Percentiles rank a stretch among this genome's conserved stretches.
Evolutionary conservation across 1,284 basidiomycete genomes (phyloP).

Genomic region (Trichosporon coremiiforme): DNA sequence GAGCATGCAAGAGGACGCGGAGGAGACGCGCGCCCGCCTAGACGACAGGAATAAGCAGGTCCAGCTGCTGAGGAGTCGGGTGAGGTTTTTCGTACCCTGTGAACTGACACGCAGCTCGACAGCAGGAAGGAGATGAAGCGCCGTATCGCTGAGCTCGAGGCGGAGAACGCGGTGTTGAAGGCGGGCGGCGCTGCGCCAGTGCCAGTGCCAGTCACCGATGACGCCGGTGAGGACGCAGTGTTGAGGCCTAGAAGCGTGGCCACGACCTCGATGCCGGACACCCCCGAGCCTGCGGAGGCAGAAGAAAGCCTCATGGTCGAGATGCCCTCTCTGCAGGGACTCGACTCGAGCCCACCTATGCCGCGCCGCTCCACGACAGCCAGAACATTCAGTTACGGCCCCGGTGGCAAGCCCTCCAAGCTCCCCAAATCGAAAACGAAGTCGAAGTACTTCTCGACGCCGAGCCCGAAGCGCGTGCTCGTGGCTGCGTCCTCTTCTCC

Average conservation of each 20-base stretch:
- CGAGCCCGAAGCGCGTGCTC: background rate
- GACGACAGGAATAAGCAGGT: conserved; percentile 38
- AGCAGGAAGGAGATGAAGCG: conserved; percentile 36
- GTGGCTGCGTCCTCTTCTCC: conserved; percentile 11
- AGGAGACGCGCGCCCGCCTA: conserved; percentile 29
- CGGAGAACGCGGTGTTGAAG: conserved; percentile 36
- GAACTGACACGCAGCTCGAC: conserved; percentile 34
- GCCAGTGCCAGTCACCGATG: background rate
- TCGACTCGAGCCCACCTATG: background rate
- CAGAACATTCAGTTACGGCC: conserved; percentile 35
- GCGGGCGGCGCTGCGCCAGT: background rate
- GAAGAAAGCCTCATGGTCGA: conserved; percentile 41
- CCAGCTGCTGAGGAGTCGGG: conserved; percentile 35
- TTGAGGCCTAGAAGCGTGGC: background rate
- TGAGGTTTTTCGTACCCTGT: conserved; percentile 26
- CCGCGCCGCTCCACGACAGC: conserved; percentile 30
- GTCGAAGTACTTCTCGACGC: conserved; percentile 22
- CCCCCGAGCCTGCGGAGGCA: background rate
- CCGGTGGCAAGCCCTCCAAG: conserved; percentile 17
- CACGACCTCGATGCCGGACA: background rate
- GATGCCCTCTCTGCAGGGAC: conserved; percentile 31
- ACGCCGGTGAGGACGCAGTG: background rate
- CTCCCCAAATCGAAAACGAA: conserved; percentile 20
- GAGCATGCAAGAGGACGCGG: conserved; percentile 28
- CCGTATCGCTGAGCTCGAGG: conserved; percentile 32